phyloP scores from a whole-genome alignment of 495 filamentous ascomycete genomes.

The Cladorrhinum samala region DNA sequence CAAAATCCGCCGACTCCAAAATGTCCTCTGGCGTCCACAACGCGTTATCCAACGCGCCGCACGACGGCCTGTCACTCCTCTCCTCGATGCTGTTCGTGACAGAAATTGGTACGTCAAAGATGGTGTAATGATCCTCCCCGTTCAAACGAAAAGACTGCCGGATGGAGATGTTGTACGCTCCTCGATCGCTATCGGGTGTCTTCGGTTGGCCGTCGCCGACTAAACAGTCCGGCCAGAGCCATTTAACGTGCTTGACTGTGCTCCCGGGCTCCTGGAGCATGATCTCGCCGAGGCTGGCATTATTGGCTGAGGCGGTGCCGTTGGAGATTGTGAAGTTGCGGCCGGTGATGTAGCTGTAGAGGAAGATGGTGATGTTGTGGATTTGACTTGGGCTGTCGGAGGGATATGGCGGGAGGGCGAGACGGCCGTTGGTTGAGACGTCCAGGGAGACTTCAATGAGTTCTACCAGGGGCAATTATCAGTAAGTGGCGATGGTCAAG shows the following conservation, averaged over 20 bases:
- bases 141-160: conserved; percentile 62
- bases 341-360: conserved; percentile 53
- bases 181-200: conserved; percentile 31
- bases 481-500: not conserved
- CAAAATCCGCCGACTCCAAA: conserved; percentile 26
- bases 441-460: conserved; percentile 61
- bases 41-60: conserved; percentile 41
- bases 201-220: conserved; percentile 48
- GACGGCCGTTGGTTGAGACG: conserved; percentile 56
- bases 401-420: conserved; percentile 51
- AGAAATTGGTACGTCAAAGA: conserved; percentile 60
- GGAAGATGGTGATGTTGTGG: conserved; percentile 59
- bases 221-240: conserved; percentile 60
- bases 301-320: conserved; percentile 49
- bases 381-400: conserved; percentile 46
- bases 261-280: conserved; percentile 55
- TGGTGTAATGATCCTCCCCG: conserved; percentile 56
- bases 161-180: conserved; percentile 55
- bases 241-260: conserved; percentile 65
- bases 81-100: conserved; percentile 57
- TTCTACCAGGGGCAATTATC: conserved; percentile 30
- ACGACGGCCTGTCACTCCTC: conserved; percentile 34
- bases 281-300: conserved; percentile 54
- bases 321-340: conserved; percentile 66
- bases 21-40: conserved; percentile 36